A percentile compares a stretch with the other conserved stretches of the same genome.
phyloP scores from a whole-genome alignment of 345 rosid species.

The Hibiscus tridactylites region DNA sequence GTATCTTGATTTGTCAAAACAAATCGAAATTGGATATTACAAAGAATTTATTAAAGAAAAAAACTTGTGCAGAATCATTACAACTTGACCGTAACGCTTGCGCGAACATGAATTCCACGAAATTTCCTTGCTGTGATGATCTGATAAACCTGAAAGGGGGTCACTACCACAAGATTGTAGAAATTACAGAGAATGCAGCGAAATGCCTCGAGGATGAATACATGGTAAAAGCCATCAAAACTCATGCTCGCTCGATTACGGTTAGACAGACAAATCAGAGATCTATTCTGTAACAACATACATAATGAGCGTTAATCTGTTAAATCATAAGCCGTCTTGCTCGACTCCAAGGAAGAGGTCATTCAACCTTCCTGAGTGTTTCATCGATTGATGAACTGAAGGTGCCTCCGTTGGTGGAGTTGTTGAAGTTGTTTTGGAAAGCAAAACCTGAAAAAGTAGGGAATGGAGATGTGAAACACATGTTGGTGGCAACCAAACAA shows the following conservation, averaged over 20 bases:
- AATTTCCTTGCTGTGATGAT: slow-evolving; percentile 70
- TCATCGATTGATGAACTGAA: slow-evolving; percentile 80
- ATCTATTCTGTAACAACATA: neutral
- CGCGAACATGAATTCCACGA: slow-evolving; percentile 69
- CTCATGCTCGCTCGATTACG: neutral
- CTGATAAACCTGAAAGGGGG: slow-evolving; percentile 65
- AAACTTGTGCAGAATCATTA: slow-evolving; percentile 55
- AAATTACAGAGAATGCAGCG: slow-evolving; percentile 76
- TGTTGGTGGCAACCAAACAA: slow-evolving; percentile 19
- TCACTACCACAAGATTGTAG: slow-evolving; percentile 74
- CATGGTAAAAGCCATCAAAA: slow-evolving; percentile 33
- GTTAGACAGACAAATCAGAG: neutral
- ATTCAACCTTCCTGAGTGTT: slow-evolving; percentile 62
- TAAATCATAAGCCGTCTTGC: slow-evolving; percentile 57
- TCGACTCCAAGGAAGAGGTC: slow-evolving; percentile 81
- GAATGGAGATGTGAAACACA: slow-evolving; percentile 70
- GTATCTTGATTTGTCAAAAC: slow-evolving; percentile 23
- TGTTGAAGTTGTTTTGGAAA: slow-evolving; percentile 67
- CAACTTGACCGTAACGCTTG: slow-evolving; percentile 89
- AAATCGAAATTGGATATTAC: neutral
- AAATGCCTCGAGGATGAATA: slow-evolving; percentile 87
- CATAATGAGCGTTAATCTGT: neutral
- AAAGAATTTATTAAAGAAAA: neutral
- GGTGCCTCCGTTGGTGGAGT: slow-evolving; percentile 75
- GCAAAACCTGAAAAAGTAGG: slow-evolving; percentile 48